phyloP scores from a whole-genome alignment of 2,329 filamentous ascomycete genomes.

The Fusarium sp. region DNA sequence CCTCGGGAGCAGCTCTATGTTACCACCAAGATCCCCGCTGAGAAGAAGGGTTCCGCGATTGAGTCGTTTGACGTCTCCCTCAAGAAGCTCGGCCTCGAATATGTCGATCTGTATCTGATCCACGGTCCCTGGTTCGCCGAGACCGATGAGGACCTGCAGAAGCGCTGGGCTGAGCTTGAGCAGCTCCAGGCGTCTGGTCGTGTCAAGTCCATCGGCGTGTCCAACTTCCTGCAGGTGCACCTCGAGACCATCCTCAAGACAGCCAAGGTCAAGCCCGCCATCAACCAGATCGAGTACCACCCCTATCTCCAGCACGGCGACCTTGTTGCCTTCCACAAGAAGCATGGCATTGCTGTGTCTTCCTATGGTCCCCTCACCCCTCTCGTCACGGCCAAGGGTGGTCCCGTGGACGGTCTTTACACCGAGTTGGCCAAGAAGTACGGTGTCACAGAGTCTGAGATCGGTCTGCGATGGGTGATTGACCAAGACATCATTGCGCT shows the following conservation, averaged over 20 bases:
- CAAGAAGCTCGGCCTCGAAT: constrained; percentile 74
- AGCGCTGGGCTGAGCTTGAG: constrained; percentile 70
- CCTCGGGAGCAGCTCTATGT: constrained; percentile 78
- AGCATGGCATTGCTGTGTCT: constrained; percentile 67
- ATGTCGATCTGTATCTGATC: constrained; percentile 79
- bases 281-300: constrained; percentile 87
- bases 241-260: constrained; percentile 69
- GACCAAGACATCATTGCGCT: constrained; percentile 70
- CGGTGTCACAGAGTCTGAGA: constrained; percentile 65
- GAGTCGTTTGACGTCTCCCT: constrained; percentile 71
- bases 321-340: constrained; percentile 68
- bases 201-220: constrained; percentile 79
- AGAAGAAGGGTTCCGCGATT: constrained; percentile 55
- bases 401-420: constrained; percentile 66
- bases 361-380: constrained; percentile 69
- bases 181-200: constrained; percentile 75
- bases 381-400: constrained; percentile 59
- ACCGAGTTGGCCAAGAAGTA: constrained; percentile 68
- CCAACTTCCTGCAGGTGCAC: constrained; percentile 74
- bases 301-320: constrained; percentile 77
- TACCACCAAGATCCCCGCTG: constrained; percentile 67
- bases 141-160: constrained; percentile 65
- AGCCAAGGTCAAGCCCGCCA: constrained; percentile 71
- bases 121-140: constrained; percentile 68
- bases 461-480: constrained; percentile 70